Evolutionary conservation across 305 asterid genomes (phyloP), one percentile per base, ranked within the genome.

Genomic region (Fraxinus nigra): DNA sequence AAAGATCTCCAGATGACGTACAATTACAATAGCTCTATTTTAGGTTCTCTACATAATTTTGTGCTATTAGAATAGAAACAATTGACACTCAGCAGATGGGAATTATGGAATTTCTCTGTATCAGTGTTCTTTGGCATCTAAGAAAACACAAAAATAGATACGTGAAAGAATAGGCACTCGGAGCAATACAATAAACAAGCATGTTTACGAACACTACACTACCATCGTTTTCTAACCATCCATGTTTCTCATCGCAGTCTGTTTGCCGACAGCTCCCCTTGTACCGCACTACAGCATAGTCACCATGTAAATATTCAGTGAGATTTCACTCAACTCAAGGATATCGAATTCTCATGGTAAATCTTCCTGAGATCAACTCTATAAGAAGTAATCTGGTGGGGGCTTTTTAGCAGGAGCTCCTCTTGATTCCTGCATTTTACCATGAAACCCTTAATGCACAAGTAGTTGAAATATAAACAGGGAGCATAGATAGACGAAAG

Each of bases 371-470:
- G 5, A 38, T 56, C 82, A 59, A 22, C 56, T 74, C 88, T 89
- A 96, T 69, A 96, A 90, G 90, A 96, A 96, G 92, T 94, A 96
- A 88, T 96, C 98, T 2, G 98, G 98, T 24, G 97, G 94, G 34
- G 98, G 92, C 80, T 85, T 96, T 83, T 90, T 94, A 32, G 93
- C 88, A 0, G 97, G 98, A 40, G 92, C 87, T 83, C 97, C 98
- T 89, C 99, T 94, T 69, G 97, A 84, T 75, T 96, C 98, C 98
- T 96, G 95, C 89, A 85, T 88, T 84, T 79, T 56, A 86, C 34
- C 80, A 81, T 67, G 61, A 83, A 75, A 22, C 22, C n/a, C 32
- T 26, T 9, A 34, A 56, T 77, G 67, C 73, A 54, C 13, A 7
- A 18, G 51, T 24, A 32, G 26, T 14, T 72, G 38, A 30, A 28